These are phyloP conservation scores for Ambrosiella beaveri DNA, from an alignment of 2,329 filamentous ascomycete species.

Conservation along the genomic window DNA sequence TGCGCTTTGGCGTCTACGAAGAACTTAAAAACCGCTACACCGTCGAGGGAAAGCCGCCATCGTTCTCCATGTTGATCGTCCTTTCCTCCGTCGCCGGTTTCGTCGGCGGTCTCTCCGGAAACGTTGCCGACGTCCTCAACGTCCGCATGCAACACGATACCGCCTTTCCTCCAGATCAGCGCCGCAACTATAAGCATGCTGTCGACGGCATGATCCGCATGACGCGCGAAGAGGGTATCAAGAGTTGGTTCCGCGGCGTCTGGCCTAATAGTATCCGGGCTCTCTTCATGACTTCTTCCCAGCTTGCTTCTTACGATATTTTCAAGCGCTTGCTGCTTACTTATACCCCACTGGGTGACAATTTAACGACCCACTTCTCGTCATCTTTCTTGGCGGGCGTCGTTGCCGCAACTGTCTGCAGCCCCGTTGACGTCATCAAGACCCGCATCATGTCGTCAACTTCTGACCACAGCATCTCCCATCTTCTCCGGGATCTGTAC, in stretches of 20 bases:
- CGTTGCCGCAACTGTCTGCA: conserved; percentile 70
- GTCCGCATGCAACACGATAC: conserved; percentile 96
- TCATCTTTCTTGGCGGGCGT: conserved; percentile 65
- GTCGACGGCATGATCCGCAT: conserved; percentile 75
- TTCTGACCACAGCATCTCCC: conserved; percentile 32
- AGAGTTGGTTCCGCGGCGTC: conserved; percentile 66
- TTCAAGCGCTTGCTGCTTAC: conserved; percentile 57
- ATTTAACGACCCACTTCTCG: conserved; percentile 59
- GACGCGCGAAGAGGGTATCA: conserved; percentile 64
- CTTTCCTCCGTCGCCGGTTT: conserved; percentile 76
- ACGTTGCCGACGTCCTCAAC: conserved; percentile 90
- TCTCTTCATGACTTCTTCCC: conserved; percentile 73
- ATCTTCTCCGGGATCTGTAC: conserved; percentile 49
- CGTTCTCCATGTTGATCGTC: conserved; percentile 59
- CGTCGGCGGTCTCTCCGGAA: conserved; percentile 74
- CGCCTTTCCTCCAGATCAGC: conserved; percentile 52
- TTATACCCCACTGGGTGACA: conserved; percentile 50
- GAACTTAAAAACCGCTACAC: conserved; percentile 57
- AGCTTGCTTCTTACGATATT: conserved; percentile 69
- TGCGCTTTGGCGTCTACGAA: conserved; percentile 92
- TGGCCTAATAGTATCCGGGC: conserved; percentile 68
- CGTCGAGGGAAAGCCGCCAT: conserved; percentile 32
- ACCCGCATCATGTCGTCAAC: conserved; percentile 65
- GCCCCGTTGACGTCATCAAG: conserved; percentile 78
- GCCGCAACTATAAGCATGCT: conserved; percentile 79